phyloP scores from a whole-genome alignment of 257 asterid genomes.

The Linderniella brevidens region DNA sequence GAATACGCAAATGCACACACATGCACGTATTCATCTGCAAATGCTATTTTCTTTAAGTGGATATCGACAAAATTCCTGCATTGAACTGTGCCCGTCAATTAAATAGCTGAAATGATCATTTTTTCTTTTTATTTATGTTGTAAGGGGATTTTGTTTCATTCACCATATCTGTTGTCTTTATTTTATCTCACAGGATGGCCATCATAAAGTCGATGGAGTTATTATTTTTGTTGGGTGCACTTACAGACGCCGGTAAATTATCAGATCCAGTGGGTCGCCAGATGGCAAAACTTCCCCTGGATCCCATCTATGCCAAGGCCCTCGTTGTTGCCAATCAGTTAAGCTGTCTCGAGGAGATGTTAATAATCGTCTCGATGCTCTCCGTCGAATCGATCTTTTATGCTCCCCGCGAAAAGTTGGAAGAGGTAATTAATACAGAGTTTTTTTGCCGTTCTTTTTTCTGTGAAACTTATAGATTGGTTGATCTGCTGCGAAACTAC shows the following conservation, averaged over 20 bases:
- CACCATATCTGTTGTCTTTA: neutral
- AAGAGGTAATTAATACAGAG: conserved; percentile 63
- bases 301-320: conserved; percentile 84
- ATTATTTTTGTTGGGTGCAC: conserved; percentile 78
- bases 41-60: no score
- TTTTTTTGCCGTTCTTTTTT: neutral
- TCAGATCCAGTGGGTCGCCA: conserved; percentile 76
- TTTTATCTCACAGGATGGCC: conserved; percentile 64
- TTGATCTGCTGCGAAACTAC: no score
- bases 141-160: neutral
- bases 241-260: conserved; percentile 58
- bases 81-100: neutral
- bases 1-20: no score
- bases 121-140: neutral
- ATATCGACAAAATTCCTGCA: no score
- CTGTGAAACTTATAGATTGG: no score
- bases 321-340: conserved; percentile 69
- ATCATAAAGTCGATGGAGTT: conserved; percentile 77
- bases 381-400: conserved; percentile 86
- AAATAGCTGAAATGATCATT: no score
- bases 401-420: conserved; percentile 87
- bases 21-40: no score
- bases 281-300: conserved; percentile 87
- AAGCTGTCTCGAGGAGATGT: conserved; percentile 84
- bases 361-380: conserved; percentile 73